Evolutionary conservation across 192 early-diverging fungal species (phyloP).

Genomic region (Allomyces macrogynus): DNA sequence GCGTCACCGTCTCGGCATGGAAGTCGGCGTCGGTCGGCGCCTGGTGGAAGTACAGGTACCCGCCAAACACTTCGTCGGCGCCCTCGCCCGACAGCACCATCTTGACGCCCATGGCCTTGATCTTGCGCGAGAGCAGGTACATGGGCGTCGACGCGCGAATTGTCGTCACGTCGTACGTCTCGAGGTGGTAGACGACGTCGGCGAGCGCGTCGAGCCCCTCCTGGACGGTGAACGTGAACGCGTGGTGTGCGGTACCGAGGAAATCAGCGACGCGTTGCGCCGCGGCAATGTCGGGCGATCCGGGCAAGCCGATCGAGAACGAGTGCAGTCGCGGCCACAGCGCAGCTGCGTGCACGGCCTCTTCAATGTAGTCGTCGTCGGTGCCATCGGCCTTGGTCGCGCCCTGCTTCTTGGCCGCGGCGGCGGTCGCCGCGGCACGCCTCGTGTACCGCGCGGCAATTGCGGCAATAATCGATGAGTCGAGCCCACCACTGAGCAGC

Average conservation of each 20-base stretch:
- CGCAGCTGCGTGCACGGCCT: slow-evolving; percentile 18
- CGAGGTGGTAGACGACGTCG: slow-evolving; percentile 92
- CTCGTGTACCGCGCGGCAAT: slow-evolving; percentile 68
- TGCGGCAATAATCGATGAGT: slow-evolving; percentile 84
- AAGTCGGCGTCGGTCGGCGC: slow-evolving; percentile 62
- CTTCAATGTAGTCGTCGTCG: not conserved
- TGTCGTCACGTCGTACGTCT: slow-evolving; percentile 98
- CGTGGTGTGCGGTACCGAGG: slow-evolving; percentile 82
- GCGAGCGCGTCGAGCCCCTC: slow-evolving; percentile 87
- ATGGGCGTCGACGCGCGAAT: slow-evolving; percentile 97
- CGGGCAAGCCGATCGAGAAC: slow-evolving; percentile 86
- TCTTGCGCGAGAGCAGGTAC: slow-evolving; percentile 93
- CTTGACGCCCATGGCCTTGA: slow-evolving; percentile 97
- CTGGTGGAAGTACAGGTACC: slow-evolving; percentile 94
- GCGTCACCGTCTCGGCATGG: slow-evolving; percentile 74
- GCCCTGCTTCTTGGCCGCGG: not conserved
- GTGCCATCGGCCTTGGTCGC: not conserved
- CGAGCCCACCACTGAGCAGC: slow-evolving; percentile 80
- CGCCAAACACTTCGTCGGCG: slow-evolving; percentile 89
- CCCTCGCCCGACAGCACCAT: slow-evolving; percentile 98
- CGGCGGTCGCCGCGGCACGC: not conserved
- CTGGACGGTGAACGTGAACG: slow-evolving; percentile 86
- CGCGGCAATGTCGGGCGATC: slow-evolving; percentile 79
- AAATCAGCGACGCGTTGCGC: slow-evolving; percentile 77
- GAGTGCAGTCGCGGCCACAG: slow-evolving; percentile 87